Evolutionary conservation across 1,139 yeast genomes (phyloP).

Genomic region (Hyphopichia buzzinii): DNA sequence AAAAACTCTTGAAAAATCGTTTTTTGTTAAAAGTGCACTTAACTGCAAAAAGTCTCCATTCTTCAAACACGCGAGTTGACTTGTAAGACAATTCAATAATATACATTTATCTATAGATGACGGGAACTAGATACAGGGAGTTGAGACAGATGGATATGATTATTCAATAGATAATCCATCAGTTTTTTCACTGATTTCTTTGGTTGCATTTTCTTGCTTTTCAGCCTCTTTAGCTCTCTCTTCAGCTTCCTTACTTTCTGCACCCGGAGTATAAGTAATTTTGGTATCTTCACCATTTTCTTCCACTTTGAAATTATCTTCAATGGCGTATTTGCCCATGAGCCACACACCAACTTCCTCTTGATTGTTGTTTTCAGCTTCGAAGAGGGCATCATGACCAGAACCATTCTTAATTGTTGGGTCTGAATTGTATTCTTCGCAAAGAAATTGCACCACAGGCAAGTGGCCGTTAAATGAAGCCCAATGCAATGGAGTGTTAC

Average conservation of each 20-base stretch:
- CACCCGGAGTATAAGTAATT: slow-evolving; percentile 48
- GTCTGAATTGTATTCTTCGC: slow-evolving; percentile 76
- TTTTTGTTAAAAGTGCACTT: too few relatives aligned
- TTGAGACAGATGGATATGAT: background rate
- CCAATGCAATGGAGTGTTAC: slow-evolving; percentile 96
- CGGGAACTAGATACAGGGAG: background rate
- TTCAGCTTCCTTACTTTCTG: slow-evolving; percentile 48
- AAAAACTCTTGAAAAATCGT: too few relatives aligned
- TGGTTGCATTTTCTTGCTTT: slow-evolving; percentile 7
- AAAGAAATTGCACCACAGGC: slow-evolving; percentile 63
- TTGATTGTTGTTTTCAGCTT: slow-evolving; percentile 75
- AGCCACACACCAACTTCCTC: slow-evolving; percentile 70
- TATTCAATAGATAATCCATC: slow-evolving; percentile 5
- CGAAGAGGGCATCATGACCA: slow-evolving; percentile 82
- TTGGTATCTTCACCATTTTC: slow-evolving; percentile 46
- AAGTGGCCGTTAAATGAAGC: slow-evolving; percentile 87
- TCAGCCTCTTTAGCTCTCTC: slow-evolving; percentile 36
- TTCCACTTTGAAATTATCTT: slow-evolving; percentile 48
- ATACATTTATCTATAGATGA: background rate
- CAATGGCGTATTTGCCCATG: slow-evolving; percentile 69
- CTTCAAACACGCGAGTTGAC: too few relatives aligned
- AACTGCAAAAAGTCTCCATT: too few relatives aligned
- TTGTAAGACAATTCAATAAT: background rate
- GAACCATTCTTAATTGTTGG: slow-evolving; percentile 72
- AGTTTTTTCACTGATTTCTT: slow-evolving; percentile 9